phyloP scores from a whole-genome alignment of 2,329 filamentous ascomycete species.

The Colletotrichum sp. region DNA sequence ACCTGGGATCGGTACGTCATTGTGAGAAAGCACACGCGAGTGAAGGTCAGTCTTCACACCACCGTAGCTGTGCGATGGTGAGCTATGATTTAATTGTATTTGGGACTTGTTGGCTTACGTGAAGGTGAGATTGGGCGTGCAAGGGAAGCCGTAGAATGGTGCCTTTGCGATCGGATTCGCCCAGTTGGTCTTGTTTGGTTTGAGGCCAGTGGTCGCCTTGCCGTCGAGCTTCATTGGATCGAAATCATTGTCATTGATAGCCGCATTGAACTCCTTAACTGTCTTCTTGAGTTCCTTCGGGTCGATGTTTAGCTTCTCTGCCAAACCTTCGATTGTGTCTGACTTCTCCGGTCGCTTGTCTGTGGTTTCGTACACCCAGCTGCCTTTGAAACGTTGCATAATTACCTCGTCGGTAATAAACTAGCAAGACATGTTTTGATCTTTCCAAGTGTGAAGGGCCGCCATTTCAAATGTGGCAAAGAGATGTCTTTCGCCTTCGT shows the following conservation, averaged over 20 bases:
- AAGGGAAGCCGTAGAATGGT: neutral
- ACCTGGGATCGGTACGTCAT: neutral
- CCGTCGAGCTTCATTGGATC: neutral
- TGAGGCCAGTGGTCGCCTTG: neutral
- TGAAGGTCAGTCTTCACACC: neutral
- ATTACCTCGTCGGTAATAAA: neutral
- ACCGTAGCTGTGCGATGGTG: neutral
- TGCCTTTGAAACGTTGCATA: neutral
- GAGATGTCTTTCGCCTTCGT: constrained; percentile 40
- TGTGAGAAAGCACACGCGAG: neutral
- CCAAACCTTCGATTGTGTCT: neutral
- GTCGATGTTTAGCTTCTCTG: neutral
- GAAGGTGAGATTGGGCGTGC: neutral
- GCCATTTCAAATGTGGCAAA: constrained; percentile 43
- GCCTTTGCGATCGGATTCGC: neutral
- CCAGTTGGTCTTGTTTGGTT: neutral
- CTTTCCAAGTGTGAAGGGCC: neutral
- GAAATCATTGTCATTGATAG: neutral
- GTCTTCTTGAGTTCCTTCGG: neutral
- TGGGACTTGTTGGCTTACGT: neutral
- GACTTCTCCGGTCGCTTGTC: neutral
- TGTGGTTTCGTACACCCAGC: neutral
- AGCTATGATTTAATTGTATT: neutral
- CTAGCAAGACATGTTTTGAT: neutral
- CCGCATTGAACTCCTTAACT: neutral